A percentile compares a stretch with the other conserved stretches of the same genome.
Evolutionary conservation across 495 filamentous ascomycete species (phyloP).

Genomic region (Tuber aestivum): DNA sequence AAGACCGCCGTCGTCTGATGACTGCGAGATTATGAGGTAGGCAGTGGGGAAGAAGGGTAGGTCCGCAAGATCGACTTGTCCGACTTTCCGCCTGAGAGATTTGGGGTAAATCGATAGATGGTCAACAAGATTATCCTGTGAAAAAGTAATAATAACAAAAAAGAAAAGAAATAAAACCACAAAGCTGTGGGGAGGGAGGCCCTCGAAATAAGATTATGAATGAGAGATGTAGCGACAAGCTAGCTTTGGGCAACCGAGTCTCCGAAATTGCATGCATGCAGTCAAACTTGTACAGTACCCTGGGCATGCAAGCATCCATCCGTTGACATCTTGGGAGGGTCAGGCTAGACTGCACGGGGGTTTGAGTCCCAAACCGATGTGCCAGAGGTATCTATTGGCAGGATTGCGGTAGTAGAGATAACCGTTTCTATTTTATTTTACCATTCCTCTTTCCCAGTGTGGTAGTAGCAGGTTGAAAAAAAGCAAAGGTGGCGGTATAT

Average conservation of each 20-base stretch:
- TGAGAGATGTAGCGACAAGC: conserved; percentile 24
- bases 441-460: not conserved
- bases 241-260: conserved; percentile 30
- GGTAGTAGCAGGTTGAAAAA: not conserved
- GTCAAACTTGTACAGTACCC: conserved; percentile 33
- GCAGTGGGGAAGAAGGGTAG: not conserved
- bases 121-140: not conserved
- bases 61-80: conserved; percentile 4
- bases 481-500: not conserved
- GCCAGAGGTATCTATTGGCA: conserved; percentile 19
- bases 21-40: not conserved
- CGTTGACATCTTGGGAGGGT: conserved; percentile 34
- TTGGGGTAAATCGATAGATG: not conserved
- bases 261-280: conserved; percentile 35
- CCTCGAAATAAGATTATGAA: conserved; percentile 31
- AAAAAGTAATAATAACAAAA: conserved; percentile 9
- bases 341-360: conserved; percentile 30
- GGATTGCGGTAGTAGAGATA: not conserved
- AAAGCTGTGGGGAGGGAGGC: conserved; percentile 14
- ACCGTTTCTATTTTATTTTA: conserved; percentile 2
- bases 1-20: not conserved
- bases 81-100: not conserved
- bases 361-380: conserved; percentile 28
- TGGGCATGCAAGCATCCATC: conserved; percentile 39
- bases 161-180: conserved; percentile 38